Percentiles rank a stretch among this genome's conserved stretches.
phyloP scores from a whole-genome alignment of 257 asterid genomes.

The Scutellaria barbata region DNA sequence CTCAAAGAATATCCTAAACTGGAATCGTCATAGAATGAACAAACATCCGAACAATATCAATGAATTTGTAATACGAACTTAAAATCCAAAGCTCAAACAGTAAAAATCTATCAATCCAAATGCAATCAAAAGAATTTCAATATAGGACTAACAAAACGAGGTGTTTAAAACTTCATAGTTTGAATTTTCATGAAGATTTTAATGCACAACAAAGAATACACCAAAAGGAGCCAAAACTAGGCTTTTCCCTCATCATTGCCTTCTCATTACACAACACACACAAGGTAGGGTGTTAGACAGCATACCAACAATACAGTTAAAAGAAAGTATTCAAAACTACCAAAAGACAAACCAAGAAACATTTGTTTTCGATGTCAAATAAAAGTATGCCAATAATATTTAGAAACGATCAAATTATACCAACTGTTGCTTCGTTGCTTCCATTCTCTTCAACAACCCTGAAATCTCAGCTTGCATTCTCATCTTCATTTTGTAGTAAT shows the following conservation, averaged over 20 bases:
- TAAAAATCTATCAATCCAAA: background rate
- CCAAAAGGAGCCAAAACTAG: conserved; percentile 13
- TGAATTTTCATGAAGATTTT: conserved; percentile 12
- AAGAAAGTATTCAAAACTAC: conserved; percentile 23
- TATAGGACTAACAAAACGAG: background rate
- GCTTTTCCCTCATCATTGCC: conserved; percentile 25
- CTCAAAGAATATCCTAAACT: too few relatives aligned
- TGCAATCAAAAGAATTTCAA: background rate
- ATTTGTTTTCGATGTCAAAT: conserved; percentile 16
- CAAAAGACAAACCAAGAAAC: background rate
- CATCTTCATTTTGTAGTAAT: conserved; percentile 83
- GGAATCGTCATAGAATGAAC: background rate
- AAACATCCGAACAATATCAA: background rate
- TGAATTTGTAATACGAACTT: background rate
- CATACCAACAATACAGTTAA: conserved; percentile 24
- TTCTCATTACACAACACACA: conserved; percentile 25
- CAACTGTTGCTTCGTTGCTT: conserved; percentile 73
- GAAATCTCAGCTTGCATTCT: conserved; percentile 91
- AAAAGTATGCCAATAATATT: background rate
- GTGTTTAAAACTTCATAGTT: background rate
- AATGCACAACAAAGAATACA: background rate
- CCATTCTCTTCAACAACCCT: conserved; percentile 92
- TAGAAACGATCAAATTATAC: conserved; percentile 42
- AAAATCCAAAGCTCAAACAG: background rate
- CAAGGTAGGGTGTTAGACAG: conserved; percentile 14